phyloP scores from a whole-genome alignment of 23 red algal species.

The Chondrus crispus region DNA sequence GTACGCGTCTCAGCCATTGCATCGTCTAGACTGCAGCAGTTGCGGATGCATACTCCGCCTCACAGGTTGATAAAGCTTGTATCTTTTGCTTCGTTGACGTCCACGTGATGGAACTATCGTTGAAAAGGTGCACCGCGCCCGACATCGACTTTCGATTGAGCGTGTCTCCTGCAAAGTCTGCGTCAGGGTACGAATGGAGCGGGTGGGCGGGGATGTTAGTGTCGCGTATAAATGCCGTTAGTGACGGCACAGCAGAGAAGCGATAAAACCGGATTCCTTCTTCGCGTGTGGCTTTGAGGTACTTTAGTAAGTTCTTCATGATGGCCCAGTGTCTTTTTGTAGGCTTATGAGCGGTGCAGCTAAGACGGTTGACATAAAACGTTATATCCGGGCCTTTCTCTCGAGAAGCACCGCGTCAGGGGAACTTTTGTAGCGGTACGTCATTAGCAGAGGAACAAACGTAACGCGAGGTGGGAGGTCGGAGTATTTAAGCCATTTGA shows the following conservation, averaged over 20 bases:
- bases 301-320: neutral
- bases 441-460: neutral
- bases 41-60: neutral
- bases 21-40: neutral
- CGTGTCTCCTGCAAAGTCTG: neutral
- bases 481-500: slow-evolving; percentile 10
- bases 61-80: neutral
- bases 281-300: neutral
- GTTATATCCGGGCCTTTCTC: neutral
- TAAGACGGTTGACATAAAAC: no score
- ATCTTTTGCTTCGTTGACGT: neutral
- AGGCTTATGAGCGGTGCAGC: no score
- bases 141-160: neutral
- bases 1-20: neutral
- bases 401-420: neutral
- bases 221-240: no score
- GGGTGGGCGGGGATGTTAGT: no score
- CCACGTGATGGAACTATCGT: neutral
- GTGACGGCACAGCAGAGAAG: neutral
- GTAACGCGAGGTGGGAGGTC: neutral
- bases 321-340: neutral
- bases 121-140: neutral
- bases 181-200: neutral
- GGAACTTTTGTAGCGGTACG: neutral
- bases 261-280: neutral